phyloP scores from a whole-genome alignment of 345 rosid genomes.

The Psidium friedrichsthalianum region DNA sequence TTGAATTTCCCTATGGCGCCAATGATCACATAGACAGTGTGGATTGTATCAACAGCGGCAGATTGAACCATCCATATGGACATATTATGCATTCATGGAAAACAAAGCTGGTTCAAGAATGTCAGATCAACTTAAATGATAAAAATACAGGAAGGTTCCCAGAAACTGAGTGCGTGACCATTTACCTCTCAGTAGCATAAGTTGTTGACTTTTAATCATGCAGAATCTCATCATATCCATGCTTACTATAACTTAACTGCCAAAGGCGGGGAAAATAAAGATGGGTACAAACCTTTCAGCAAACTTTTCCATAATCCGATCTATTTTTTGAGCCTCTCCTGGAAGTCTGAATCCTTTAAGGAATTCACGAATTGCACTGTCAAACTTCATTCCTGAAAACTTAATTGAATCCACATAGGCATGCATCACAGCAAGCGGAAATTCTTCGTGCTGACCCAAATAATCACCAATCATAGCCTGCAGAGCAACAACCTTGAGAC shows the following conservation, averaged over 20 bases:
- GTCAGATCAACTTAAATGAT: neutral
- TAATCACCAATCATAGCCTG: slow-evolving; percentile 97
- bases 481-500: slow-evolving; percentile 10
- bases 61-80: neutral
- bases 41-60: neutral
- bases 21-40: neutral
- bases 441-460: slow-evolving; percentile 96
- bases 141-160: neutral
- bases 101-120: neutral
- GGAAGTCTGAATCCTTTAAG: slow-evolving; percentile 97
- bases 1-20: neutral
- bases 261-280: neutral
- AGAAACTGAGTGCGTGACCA: neutral
- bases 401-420: slow-evolving; percentile 87
- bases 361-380: slow-evolving; percentile 77
- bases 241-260: neutral
- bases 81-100: neutral
- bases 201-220: neutral
- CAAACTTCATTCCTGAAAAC: slow-evolving; percentile 86
- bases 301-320: slow-evolving; percentile 96
- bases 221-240: neutral
- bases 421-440: slow-evolving; percentile 98
- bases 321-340: slow-evolving; percentile 99
- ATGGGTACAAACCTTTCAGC: slow-evolving; percentile 69
- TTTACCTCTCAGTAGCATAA: neutral